Conservation (phyloP, 345 rosid species). For the Acer negundo region DNA sequence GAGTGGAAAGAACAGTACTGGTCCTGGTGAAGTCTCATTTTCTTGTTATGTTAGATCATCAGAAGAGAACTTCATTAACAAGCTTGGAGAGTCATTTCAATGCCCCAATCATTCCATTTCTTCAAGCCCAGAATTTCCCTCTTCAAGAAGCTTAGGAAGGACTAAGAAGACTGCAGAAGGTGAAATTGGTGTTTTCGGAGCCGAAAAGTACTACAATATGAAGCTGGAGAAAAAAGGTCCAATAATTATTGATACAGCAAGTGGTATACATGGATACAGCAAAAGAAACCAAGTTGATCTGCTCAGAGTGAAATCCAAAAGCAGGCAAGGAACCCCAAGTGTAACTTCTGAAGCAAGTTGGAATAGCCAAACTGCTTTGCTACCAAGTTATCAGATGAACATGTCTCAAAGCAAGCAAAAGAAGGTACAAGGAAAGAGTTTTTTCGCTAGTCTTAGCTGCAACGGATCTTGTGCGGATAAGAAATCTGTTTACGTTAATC, state of each 20-base stretch:
- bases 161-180: constrained; percentile 29
- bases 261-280: constrained; percentile 12
- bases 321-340: constrained; percentile 48
- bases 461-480: constrained; percentile 45
- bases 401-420: constrained; percentile 29
- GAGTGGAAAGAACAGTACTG: constrained; percentile 20
- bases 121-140: constrained; percentile 26
- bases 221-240: constrained; percentile 34
- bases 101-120: constrained; percentile 25
- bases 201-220: constrained; percentile 61
- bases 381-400: constrained; percentile 25
- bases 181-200: constrained; percentile 52
- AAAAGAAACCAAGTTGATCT: constrained; percentile 31
- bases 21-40: constrained; percentile 43
- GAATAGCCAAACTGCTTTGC: constrained; percentile 46
- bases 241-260: constrained; percentile 16
- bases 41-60: constrained; percentile 35
- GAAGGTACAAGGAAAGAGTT: constrained; percentile 35
- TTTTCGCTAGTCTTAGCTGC: constrained; percentile 50
- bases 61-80: constrained; percentile 35
- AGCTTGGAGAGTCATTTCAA: constrained; percentile 33
- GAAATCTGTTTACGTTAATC: constrained; percentile 41
- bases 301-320: constrained; percentile 22
- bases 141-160: constrained; percentile 26
- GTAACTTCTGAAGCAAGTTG: constrained; percentile 47